These are phyloP conservation scores for Conoideocrella luteorostrata DNA, from an alignment of 2,329 filamentous ascomycete species.

Conservation along the genomic window DNA sequence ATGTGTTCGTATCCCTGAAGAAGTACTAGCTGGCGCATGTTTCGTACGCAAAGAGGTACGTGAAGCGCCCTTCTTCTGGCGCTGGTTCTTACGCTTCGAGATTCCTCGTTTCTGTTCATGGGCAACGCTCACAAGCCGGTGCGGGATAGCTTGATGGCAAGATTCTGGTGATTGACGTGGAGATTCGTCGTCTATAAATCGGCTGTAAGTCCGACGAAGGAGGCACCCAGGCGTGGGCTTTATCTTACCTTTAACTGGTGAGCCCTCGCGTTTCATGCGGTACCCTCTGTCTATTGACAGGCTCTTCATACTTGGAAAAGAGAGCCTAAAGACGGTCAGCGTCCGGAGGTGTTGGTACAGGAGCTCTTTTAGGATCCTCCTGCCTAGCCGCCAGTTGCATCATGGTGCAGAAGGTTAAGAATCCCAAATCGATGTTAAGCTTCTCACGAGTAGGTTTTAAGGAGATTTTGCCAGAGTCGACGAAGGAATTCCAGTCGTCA, in stretches of 20 bases:
- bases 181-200: slow-evolving; percentile 1
- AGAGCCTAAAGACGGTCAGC: slow-evolving; percentile 2
- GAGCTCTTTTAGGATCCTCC: neutral
- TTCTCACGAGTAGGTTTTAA: neutral
- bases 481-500: neutral
- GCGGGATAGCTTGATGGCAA: neutral
- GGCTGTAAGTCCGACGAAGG: neutral
- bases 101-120: slow-evolving; percentile 1
- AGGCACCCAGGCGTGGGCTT: neutral
- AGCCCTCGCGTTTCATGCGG: slow-evolving; percentile 1
- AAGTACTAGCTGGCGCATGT: neutral
- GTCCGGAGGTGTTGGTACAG: neutral
- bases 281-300: slow-evolving; percentile 1
- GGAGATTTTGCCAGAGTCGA: slow-evolving; percentile 1
- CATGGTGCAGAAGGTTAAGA: neutral
- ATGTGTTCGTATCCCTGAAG: slow-evolving; percentile 1
- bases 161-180: neutral
- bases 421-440: neutral
- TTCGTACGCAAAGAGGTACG: neutral
- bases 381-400: neutral
- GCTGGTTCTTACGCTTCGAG: slow-evolving; percentile 2
- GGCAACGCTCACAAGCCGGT: neutral
- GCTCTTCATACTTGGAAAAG: slow-evolving; percentile 4
- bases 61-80: neutral
- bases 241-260: neutral